Percentiles rank a stretch among this genome's conserved stretches.
phyloP scores from a whole-genome alignment of 257 asterid genomes.

The Coffea canephora region DNA sequence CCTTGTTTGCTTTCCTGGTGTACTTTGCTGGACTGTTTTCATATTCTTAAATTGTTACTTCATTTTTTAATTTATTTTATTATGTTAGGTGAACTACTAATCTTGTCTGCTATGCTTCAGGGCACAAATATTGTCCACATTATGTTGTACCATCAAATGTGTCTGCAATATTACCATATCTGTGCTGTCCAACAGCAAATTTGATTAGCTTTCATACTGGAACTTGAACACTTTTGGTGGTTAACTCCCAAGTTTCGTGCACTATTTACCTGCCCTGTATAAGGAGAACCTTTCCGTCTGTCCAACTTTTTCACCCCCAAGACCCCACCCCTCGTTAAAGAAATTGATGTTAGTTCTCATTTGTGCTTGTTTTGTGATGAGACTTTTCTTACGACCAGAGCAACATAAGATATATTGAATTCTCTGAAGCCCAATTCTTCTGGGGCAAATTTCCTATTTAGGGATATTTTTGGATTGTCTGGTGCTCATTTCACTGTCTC shows the following conservation, averaged over 20 bases:
- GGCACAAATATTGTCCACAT: background rate
- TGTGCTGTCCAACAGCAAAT: slow-evolving; percentile 1
- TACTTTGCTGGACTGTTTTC: background rate
- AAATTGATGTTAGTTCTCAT: background rate
- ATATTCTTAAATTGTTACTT: background rate
- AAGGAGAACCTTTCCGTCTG: background rate
- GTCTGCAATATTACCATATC: background rate
- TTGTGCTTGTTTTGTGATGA: slow-evolving; percentile 2
- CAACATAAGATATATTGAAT: slow-evolving; percentile 66
- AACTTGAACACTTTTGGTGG: background rate
- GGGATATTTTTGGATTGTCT: slow-evolving; percentile 54
- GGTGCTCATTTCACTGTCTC: slow-evolving; percentile 29
- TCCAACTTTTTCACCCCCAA: background rate
- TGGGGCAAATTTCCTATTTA: slow-evolving; percentile 66
- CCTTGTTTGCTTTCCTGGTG: slow-evolving; percentile 8
- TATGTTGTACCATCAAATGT: background rate
- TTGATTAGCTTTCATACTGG: background rate
- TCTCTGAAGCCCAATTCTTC: slow-evolving; percentile 54
- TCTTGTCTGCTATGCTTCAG: background rate
- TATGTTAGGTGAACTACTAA: too few relatives aligned
- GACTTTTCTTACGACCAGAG: slow-evolving; percentile 36
- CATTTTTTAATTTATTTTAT: too few relatives aligned
- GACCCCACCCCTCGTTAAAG: background rate
- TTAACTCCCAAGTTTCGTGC: background rate
- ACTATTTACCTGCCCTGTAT: background rate